phyloP scores from a whole-genome alignment of 108 stramenopile genomes.

The Conticribra weissflogii region DNA sequence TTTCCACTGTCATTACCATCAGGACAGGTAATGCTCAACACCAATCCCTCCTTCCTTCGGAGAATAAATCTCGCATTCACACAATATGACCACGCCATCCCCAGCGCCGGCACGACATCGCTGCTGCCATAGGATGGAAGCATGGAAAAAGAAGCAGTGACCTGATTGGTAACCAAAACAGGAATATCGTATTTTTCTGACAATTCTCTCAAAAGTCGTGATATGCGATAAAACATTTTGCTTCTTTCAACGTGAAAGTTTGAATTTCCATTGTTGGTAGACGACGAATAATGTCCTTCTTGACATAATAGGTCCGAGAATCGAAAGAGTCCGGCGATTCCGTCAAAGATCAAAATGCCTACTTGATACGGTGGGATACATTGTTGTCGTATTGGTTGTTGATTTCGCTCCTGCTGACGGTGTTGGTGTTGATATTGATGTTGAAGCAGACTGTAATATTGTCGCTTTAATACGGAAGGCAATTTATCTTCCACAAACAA shows the following conservation, averaged over 20 bases:
- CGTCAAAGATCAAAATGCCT: slow-evolving; percentile 64
- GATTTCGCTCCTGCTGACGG: slow-evolving; percentile 2
- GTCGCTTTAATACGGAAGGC: slow-evolving; percentile 13
- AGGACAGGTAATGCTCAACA: not conserved
- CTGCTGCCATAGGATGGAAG: slow-evolving; percentile 3
- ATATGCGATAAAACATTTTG: slow-evolving; percentile 45
- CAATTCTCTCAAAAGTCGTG: slow-evolving; percentile 51
- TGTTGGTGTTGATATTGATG: slow-evolving; percentile 4
- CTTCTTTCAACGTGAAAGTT: slow-evolving; percentile 36
- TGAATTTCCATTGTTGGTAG: not conserved
- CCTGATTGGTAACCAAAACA: slow-evolving; percentile 71
- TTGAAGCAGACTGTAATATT: too few species aligned
- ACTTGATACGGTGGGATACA: slow-evolving; percentile 16
- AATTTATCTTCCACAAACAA: slow-evolving; percentile 23
- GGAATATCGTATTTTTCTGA: slow-evolving; percentile 54
- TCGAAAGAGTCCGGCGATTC: slow-evolving; percentile 71
- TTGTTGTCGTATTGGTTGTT: too few species aligned
- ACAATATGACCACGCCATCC: slow-evolving; percentile 76
- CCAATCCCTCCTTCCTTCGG: slow-evolving; percentile 18
- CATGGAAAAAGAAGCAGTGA: slow-evolving; percentile 30
- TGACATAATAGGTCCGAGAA: slow-evolving; percentile 36
- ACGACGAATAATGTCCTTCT: too few species aligned
- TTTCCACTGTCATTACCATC: not conserved
- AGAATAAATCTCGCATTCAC: slow-evolving; percentile 60
- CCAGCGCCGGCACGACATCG: slow-evolving; percentile 61